Evolutionary conservation across 371 early-diverging fungal genomes (phyloP), one percentile per base, ranked within the genome.

Genomic region (Syncephalastrum monosporum): DNA sequence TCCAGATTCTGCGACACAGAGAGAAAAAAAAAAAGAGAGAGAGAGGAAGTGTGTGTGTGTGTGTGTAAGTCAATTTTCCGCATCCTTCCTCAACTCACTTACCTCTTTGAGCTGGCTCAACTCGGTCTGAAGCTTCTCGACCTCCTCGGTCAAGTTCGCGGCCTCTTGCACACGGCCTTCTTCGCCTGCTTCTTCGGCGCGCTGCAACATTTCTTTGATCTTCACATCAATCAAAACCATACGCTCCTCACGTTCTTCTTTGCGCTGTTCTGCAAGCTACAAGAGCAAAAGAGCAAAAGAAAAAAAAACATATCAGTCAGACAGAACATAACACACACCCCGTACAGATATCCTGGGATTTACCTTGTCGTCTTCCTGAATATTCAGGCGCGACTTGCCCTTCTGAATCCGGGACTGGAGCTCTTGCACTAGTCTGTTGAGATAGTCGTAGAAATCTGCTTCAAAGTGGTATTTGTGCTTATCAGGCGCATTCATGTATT

Each of bases 181-280:
- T 73, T 89, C 89, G 29, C 93, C 93, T 10, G 86, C 86, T 50
- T 85, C 82, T 62, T 90, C 86, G 68, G 79, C 84, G 72, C 87
- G 78, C 57, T 81, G 79, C 19, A 91, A 67, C 42, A 86, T 65
- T 25, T 79, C 84, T 68, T 90, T 89, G 65, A 93, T 90, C 55
- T 90, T 86, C 62, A 88, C 91, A 52, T 94, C 94, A n/a, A 93
- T 69, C 50, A 91, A 77, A 17, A 92, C 85, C 49, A 87, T 88
- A 55, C 83, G 82, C 67, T 94, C 94, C 59, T 90, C 86, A 52
- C 82, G 79, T 62, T 94, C 93, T 62, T 92, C 94, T 67, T 85
- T 88, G 51, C 81, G 78, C 17, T 81, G 77, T 48, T 90, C 89
- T 27, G 82, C 67, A 16, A 82, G 74, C 83, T 82, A 59, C 38